Percentiles rank a stretch among this genome's conserved stretches.
These are phyloP conservation scores for Penicillium cosmopolitanum DNA, from an alignment of 495 filamentous ascomycete genomes.

Conservation along the genomic window DNA sequence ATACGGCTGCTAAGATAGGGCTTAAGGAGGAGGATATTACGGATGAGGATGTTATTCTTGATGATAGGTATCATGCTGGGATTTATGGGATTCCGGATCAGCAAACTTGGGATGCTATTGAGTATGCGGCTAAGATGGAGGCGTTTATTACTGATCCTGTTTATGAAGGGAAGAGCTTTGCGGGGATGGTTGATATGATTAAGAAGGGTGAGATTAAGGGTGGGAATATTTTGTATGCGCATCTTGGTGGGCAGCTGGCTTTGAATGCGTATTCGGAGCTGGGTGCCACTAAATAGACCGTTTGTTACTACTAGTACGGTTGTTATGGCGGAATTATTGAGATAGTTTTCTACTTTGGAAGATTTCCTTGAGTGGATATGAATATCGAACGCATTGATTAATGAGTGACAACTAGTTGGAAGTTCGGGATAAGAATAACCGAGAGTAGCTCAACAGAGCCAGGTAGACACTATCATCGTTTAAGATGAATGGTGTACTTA, in stretches of 20 bases:
- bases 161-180: slow-evolving; percentile 69
- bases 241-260: slow-evolving; percentile 65
- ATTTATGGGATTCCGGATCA: slow-evolving; percentile 62
- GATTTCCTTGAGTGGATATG: not conserved
- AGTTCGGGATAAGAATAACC: not conserved
- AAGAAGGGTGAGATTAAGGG: slow-evolving; percentile 56
- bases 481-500: slow-evolving; percentile 25
- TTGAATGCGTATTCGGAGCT: slow-evolving; percentile 59
- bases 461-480: not conserved
- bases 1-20: slow-evolving; percentile 61
- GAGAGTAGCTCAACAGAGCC: not conserved
- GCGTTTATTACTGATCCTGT: slow-evolving; percentile 71
- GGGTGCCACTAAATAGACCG: slow-evolving; percentile 22
- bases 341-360: no score
- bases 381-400: not conserved
- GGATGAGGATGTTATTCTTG: slow-evolving; percentile 58
- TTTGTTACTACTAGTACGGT: not conserved
- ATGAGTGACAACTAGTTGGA: slow-evolving; percentile 3
- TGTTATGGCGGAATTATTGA: no score
- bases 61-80: slow-evolving; percentile 64
- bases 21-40: slow-evolving; percentile 56
- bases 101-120: slow-evolving; percentile 62
- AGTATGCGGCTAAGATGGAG: slow-evolving; percentile 62
- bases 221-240: slow-evolving; percentile 64
- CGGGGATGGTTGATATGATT: slow-evolving; percentile 68